Evolutionary conservation across 805 yeast species (phyloP).

Genomic region (Monosporozyma solicola): DNA sequence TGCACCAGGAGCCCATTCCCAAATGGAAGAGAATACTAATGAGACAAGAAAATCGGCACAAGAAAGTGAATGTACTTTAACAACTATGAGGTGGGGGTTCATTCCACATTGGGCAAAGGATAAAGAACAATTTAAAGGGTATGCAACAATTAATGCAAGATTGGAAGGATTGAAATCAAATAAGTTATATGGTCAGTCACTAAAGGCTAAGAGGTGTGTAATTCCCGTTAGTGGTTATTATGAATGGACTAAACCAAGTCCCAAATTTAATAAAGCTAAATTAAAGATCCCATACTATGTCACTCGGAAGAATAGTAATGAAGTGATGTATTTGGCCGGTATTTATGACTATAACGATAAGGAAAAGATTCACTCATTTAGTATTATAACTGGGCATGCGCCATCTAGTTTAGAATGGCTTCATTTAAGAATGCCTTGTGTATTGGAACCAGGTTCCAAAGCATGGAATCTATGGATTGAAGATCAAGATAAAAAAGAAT

Average conservation of each 20-base stretch:
- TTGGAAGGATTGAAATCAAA: slow-evolving; percentile 34
- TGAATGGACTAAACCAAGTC: slow-evolving; percentile 52
- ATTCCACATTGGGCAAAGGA: slow-evolving; percentile 58
- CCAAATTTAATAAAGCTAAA: slow-evolving; percentile 11
- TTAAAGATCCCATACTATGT: slow-evolving; percentile 59
- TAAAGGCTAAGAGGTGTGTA: slow-evolving; percentile 50
- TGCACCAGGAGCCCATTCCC: background rate
- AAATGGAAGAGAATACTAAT: background rate
- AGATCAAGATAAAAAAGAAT: slow-evolving; percentile 29
- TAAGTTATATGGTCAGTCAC: slow-evolving; percentile 49
- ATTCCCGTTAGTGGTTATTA: slow-evolving; percentile 78
- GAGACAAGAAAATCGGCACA: background rate
- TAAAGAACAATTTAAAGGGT: slow-evolving; percentile 24
- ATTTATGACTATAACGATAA: slow-evolving; percentile 30
- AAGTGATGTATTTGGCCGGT: slow-evolving; percentile 61
- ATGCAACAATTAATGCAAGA: slow-evolving; percentile 66
- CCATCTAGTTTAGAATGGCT: slow-evolving; percentile 53
- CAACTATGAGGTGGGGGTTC: slow-evolving; percentile 67
- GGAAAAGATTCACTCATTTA: slow-evolving; percentile 38
- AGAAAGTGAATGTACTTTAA: background rate
- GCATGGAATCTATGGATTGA: slow-evolving; percentile 57
- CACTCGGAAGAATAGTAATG: slow-evolving; percentile 35
- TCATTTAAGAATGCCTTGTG: slow-evolving; percentile 72
- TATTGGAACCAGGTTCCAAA: slow-evolving; percentile 48
- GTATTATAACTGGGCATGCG: slow-evolving; percentile 70